phyloP scores from a whole-genome alignment of 495 filamentous ascomycete genomes.

The Zalerion maritima region DNA sequence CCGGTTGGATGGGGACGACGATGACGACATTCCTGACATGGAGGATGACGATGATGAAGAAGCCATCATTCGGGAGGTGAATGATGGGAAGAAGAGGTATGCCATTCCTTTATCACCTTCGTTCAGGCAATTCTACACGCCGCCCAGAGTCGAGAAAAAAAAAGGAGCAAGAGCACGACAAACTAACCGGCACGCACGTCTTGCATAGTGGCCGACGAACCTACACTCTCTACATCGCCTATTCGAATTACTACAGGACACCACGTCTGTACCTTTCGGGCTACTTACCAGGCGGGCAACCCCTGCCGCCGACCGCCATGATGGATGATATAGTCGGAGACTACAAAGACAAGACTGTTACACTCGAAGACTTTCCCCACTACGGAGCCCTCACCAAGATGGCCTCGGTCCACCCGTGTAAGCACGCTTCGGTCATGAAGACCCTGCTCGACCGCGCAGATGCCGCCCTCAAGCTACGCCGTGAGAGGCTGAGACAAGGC shows the following conservation, averaged over 20 bases:
- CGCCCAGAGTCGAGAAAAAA: no score
- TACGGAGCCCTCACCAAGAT: constrained; percentile 76
- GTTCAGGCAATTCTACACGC: no score
- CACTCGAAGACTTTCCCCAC: constrained; percentile 93
- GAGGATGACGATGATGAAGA: constrained; percentile 97
- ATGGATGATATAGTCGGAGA: constrained; percentile 99
- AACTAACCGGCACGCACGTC: no score
- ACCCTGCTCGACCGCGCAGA: constrained; percentile 89
- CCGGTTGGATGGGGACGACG: constrained; percentile 52
- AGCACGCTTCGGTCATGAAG: constrained; percentile 96
- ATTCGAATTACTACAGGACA: constrained; percentile 91
- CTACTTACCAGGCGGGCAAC: constrained; percentile 65
- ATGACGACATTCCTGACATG: constrained; percentile 94
- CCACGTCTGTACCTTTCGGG: constrained; percentile 92
- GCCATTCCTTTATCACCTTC: no score
- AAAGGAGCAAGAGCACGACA: no score
- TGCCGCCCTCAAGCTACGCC: constrained; percentile 75
- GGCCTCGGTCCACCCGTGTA: constrained; percentile 86
- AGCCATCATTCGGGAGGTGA: constrained; percentile 79
- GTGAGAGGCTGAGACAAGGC: constrained; percentile 56
- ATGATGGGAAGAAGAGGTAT: constrained; percentile 41
- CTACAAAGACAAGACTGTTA: constrained; percentile 99
- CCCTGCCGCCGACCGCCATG: constrained; percentile 80
- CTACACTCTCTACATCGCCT: constrained; percentile 96
- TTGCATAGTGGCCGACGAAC: constrained; percentile 58